Percentiles rank a stretch among this genome's conserved stretches.
These are phyloP conservation scores for Xylaria cubensis DNA, from an alignment of 495 filamentous ascomycete genomes.

Conservation along the genomic window DNA sequence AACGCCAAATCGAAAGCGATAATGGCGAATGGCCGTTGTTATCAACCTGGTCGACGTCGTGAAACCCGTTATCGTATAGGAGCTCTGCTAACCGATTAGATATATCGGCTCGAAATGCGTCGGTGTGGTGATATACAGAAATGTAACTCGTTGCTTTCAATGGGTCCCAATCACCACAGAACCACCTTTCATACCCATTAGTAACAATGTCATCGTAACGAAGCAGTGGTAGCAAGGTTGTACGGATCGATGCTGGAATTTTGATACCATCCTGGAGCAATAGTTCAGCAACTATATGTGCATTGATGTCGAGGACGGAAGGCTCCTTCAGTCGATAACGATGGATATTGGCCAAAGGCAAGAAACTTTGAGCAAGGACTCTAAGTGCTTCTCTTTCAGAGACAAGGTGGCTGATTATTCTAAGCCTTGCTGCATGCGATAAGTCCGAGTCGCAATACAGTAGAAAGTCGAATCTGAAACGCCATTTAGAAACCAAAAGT, in stretches of 20 bases:
- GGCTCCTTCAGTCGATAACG: neutral
- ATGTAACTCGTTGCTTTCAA: neutral
- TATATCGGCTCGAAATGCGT: neutral
- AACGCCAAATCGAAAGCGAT: neutral
- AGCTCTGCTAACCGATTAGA: neutral
- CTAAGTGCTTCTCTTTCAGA: conserved; percentile 2
- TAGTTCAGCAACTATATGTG: conserved; percentile 9
- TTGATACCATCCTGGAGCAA: neutral
- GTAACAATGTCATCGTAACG: neutral
- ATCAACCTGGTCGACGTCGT: conserved; percentile 10
- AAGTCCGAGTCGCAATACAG: neutral
- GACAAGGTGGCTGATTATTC: neutral
- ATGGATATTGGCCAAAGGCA: neutral
- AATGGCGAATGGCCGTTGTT: conserved; percentile 3
- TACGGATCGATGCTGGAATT: neutral
- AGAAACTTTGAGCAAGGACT: neutral
- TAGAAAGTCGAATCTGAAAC: conserved; percentile 14
- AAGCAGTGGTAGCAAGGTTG: neutral
- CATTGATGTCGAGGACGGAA: neutral
- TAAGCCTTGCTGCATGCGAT: conserved; percentile 8
- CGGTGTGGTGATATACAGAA: neutral
- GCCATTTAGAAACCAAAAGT: neutral
- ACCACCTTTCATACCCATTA: too few species aligned
- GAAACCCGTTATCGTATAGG: conserved; percentile 2
- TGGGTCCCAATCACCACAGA: too few species aligned